Evolutionary conservation across 495 filamentous ascomycete species (phyloP).

Genomic region (Cercophora newfieldiana): DNA sequence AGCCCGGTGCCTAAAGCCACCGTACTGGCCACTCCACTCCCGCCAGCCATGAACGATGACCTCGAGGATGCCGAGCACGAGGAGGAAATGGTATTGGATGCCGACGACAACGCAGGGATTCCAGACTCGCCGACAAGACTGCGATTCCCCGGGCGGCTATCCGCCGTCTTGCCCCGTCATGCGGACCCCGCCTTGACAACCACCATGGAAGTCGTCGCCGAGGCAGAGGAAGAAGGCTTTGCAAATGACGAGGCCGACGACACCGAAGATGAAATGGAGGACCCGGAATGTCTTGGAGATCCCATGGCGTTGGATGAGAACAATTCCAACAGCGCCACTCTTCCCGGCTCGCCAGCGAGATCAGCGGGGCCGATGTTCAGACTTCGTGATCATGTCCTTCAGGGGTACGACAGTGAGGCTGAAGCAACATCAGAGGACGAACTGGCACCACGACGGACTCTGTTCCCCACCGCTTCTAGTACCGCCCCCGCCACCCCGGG

Average conservation of each 20-base stretch:
- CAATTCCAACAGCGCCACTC: slow-evolving; percentile 29
- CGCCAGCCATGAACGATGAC: slow-evolving; percentile 16
- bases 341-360: slow-evolving; percentile 35
- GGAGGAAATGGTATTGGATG: slow-evolving; percentile 13
- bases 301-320: slow-evolving; percentile 36
- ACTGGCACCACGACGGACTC: slow-evolving; percentile 28
- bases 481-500: slow-evolving; percentile 37
- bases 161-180: slow-evolving; percentile 50
- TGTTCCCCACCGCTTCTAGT: slow-evolving; percentile 23
- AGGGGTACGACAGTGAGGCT: slow-evolving; percentile 32
- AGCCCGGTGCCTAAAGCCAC: slow-evolving; percentile 31
- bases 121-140: slow-evolving; percentile 37
- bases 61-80: slow-evolving; percentile 1
- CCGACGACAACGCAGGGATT: slow-evolving; percentile 20
- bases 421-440: slow-evolving; percentile 60
- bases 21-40: slow-evolving; percentile 44
- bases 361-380: slow-evolving; percentile 31
- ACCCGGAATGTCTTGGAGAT: slow-evolving; percentile 19
- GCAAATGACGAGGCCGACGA: not conserved
- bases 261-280: slow-evolving; percentile 13
- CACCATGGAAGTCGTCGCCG: slow-evolving; percentile 20
- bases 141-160: slow-evolving; percentile 52
- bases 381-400: slow-evolving; percentile 39
- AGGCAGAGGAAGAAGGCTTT: slow-evolving; percentile 13
- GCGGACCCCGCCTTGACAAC: slow-evolving; percentile 45